Conservation (phyloP, 108 stramenopile species). For the Cyclotella baltica region DNA sequence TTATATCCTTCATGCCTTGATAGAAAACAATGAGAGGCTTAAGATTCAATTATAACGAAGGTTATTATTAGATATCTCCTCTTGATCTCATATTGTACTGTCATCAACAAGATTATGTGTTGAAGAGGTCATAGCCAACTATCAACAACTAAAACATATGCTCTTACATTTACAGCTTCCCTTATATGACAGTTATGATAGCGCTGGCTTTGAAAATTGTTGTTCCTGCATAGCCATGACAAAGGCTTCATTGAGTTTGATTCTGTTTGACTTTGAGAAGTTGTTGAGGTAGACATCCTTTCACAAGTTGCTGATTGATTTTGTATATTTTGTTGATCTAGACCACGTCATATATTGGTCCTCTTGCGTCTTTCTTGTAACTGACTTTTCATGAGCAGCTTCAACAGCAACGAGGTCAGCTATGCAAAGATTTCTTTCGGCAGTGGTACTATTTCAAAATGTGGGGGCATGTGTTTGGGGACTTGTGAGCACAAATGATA, state of each 20-base stretch:
- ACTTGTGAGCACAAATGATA: neutral
- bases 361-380: slow-evolving; percentile 25
- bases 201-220: slow-evolving; percentile 9
- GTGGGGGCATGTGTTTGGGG: slow-evolving; percentile 19
- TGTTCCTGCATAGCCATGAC: slow-evolving; percentile 17
- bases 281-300: slow-evolving; percentile 17
- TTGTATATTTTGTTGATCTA: neutral
- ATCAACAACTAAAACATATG: too few species aligned
- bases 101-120: too few species aligned
- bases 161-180: too few species aligned
- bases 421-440: slow-evolving; percentile 30
- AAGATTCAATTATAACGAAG: too few species aligned
- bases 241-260: slow-evolving; percentile 19
- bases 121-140: too few species aligned
- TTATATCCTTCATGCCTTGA: too few species aligned
- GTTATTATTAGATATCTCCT: too few species aligned
- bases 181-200: too few species aligned
- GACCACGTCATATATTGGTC: slow-evolving; percentile 18
- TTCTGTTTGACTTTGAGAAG: neutral
- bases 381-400: slow-evolving; percentile 16
- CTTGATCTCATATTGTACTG: too few species aligned
- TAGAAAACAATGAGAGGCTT: too few species aligned
- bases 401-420: slow-evolving; percentile 32
- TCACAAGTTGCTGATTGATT: slow-evolving; percentile 5
- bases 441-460: slow-evolving; percentile 21